A percentile compares a stretch with the other conserved stretches of the same genome.
These are phyloP conservation scores for Pleurotus sapidus DNA, from an alignment of 768 basidiomycete genomes.

Conservation along the genomic window DNA sequence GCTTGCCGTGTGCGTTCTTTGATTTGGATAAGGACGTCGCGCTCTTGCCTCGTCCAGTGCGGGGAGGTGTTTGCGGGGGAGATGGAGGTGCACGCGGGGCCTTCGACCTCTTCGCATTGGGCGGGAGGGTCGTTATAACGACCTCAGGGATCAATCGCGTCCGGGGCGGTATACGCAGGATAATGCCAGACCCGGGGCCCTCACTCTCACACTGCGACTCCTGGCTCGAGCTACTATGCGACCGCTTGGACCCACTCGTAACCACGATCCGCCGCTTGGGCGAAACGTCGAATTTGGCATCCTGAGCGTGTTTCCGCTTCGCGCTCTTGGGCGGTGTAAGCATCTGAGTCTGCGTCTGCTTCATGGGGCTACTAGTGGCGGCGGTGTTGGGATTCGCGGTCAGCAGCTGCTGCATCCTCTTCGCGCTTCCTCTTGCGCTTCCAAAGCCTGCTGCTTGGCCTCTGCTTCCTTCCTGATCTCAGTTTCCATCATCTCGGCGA, in stretches of 20 bases:
- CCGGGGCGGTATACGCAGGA: constrained; percentile 3
- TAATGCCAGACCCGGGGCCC: neutral
- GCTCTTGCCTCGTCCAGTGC: neutral
- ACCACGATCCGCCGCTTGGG: neutral
- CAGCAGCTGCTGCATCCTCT: constrained; percentile 32
- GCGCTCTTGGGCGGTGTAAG: neutral
- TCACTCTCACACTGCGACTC: neutral
- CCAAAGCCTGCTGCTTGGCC: constrained; percentile 50
- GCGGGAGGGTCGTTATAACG: neutral
- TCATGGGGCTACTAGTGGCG: constrained; percentile 1
- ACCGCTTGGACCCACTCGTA: neutral
- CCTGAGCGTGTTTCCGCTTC: constrained; percentile 1
- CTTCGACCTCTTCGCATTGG: neutral
- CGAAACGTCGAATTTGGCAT: neutral
- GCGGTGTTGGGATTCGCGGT: neutral
- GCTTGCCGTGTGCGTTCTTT: neutral
- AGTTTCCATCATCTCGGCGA: constrained; percentile 58
- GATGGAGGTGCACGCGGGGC: neutral
- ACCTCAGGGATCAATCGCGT: neutral
- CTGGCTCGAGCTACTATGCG: no score
- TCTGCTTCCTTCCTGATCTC: constrained; percentile 56
- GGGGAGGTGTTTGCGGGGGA: neutral
- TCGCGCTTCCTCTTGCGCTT: constrained; percentile 61
- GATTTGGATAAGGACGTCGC: neutral
- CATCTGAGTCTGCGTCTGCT: neutral